Evolutionary conservation across 2,329 filamentous ascomycete species (phyloP).

Genomic region (Ceratocystis cubensis): DNA sequence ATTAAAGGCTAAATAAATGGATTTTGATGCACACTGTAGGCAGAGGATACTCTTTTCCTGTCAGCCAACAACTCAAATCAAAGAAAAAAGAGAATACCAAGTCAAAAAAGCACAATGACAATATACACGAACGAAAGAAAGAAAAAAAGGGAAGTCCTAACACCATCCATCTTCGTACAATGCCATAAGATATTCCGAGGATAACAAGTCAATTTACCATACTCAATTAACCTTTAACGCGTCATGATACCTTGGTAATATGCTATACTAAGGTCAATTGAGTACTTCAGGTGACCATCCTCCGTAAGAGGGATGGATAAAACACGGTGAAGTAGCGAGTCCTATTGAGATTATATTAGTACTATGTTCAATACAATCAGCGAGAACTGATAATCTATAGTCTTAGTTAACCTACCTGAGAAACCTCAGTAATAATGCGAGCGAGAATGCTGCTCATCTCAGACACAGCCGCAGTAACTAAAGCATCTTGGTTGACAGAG

Average conservation of each 20-base stretch:
- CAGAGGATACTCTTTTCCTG: background rate
- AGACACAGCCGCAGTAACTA: constrained; percentile 60
- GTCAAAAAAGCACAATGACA: background rate
- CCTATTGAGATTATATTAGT: constrained; percentile 23
- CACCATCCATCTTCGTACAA: background rate
- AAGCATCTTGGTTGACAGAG: constrained; percentile 29
- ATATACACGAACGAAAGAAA: constrained; percentile 6
- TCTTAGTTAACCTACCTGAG: constrained; percentile 33
- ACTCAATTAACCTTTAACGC: constrained; percentile 19
- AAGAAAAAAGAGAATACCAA: constrained; percentile 3
- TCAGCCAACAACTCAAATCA: background rate
- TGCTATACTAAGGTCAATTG: constrained; percentile 53
- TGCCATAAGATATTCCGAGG: too few relatives aligned
- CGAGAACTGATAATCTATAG: too few relatives aligned
- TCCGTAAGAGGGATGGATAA: constrained; percentile 56
- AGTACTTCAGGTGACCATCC: constrained; percentile 58
- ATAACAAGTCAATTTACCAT: too few relatives aligned
- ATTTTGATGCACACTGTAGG: background rate
- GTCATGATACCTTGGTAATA: constrained; percentile 56
- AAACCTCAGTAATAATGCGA: constrained; percentile 45
- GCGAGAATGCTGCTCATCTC: constrained; percentile 71
- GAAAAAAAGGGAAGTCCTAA: too few relatives aligned
- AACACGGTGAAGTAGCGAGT: constrained; percentile 32
- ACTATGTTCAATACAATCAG: background rate
- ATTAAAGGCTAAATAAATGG: background rate